Conservation (phyloP, 2,329 filamentous ascomycete genomes). For the Pseudopithomyces chartarum region DNA sequence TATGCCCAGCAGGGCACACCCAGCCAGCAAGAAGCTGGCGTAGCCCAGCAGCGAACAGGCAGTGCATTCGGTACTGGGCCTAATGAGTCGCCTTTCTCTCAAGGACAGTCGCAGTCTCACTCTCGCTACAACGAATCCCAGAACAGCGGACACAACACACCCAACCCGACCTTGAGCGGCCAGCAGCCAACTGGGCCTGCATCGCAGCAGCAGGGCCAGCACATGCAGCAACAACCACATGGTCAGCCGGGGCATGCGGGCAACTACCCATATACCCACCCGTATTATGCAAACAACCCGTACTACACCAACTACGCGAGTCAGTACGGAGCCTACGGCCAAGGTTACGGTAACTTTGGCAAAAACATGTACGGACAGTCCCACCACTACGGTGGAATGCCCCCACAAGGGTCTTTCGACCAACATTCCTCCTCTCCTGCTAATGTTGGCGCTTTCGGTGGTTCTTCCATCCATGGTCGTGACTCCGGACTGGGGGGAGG, state of each 20-base stretch:
- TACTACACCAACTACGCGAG: slow-evolving; percentile 68
- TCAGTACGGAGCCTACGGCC: slow-evolving; percentile 62
- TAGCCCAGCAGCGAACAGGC: slow-evolving; percentile 75
- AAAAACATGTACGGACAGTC: slow-evolving; percentile 68
- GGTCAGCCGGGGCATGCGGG: slow-evolving; percentile 51
- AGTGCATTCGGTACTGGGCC: slow-evolving; percentile 72
- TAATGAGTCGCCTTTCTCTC: slow-evolving; percentile 65
- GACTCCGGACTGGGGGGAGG: slow-evolving; percentile 54
- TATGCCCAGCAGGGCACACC: slow-evolving; percentile 57
- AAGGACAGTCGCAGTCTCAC: slow-evolving; percentile 66
- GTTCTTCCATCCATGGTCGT: slow-evolving; percentile 52
- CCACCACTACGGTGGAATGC: slow-evolving; percentile 62
- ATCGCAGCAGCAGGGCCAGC: slow-evolving; percentile 48
- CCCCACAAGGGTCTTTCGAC: slow-evolving; percentile 62
- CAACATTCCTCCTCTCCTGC: slow-evolving; percentile 68
- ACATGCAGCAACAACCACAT: slow-evolving; percentile 58
- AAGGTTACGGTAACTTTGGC: slow-evolving; percentile 57
- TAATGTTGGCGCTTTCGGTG: slow-evolving; percentile 59
- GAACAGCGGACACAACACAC: slow-evolving; percentile 88
- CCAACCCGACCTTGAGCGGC: slow-evolving; percentile 72
- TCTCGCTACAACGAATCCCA: slow-evolving; percentile 77
- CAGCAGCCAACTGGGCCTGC: slow-evolving; percentile 57
- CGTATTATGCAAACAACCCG: slow-evolving; percentile 64
- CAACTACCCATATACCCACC: slow-evolving; percentile 57
- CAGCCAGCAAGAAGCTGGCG: slow-evolving; percentile 72